Base-by-base conservation (phyloP, 306 rosid genomes). In the Hippophae rhamnoides region DNA sequence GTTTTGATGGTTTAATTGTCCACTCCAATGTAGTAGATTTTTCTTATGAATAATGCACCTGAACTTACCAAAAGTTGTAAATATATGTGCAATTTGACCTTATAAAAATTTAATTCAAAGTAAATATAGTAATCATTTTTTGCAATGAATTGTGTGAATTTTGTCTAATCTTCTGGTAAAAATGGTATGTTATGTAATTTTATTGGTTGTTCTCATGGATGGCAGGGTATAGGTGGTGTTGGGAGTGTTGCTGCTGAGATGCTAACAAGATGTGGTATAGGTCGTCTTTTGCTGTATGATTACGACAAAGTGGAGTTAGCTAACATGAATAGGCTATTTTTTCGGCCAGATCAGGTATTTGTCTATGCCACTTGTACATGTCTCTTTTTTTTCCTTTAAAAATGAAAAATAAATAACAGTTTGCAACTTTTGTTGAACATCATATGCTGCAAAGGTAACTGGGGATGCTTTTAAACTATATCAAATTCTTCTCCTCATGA, bases 201-300 rank as follows among this genome's bases (percentile, higher is more conserved):
- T n/a, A 55, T 62, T 41, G 54, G 50, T 66, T 66, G 14, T 63
- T 66, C 42, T 76, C 68, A n/a, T 54, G 58, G 61, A 65, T 57
- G 72, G 54, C 79, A 92, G 99, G 99, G 99, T 60, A 52, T 92
- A 43, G 99, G 99, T 13, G 97, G 99, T 53, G 97, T 92, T 25
- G 99, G 97, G 77, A 92, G 99, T 63, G 99, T 92, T 69, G 97
- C 99, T 13, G 96, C 97, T 67, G 97, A 92, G 81, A 92, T 88
- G 99, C 80, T 88, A 51, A 92, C 95, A 51, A 85, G 99, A 79
- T 92, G 99, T 57, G 99, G 99, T 68, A 88, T 88, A 52, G 99
- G 99, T 68, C 90, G 99, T 65, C 90, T 92, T 71, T 72, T 92
- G 81, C 75, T 92, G 74, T 92, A 92, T 65, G 99, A 92, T 80